phyloP scores from a whole-genome alignment of 306 rosid species.

The Quercus ilex region DNA sequence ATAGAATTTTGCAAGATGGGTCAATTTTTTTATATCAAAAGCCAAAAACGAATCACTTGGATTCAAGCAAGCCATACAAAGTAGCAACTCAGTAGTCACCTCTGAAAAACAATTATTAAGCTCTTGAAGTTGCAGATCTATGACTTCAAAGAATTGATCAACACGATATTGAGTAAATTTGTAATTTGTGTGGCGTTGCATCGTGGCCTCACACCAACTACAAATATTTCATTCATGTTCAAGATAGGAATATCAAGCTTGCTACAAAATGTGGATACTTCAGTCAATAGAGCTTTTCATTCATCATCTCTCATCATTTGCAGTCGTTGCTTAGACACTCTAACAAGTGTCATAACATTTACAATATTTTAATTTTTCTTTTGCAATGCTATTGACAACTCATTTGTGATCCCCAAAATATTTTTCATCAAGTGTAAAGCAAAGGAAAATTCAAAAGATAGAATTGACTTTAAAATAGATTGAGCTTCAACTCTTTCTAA shows the following conservation, averaged over 20 bases:
- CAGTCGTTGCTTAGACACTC: neutral
- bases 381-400: neutral
- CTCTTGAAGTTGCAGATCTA: neutral
- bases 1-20: neutral
- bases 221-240: neutral
- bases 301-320: neutral
- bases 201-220: neutral
- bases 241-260: neutral
- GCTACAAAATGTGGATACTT: neutral
- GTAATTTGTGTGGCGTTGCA: neutral
- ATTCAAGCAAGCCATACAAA: neutral
- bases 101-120: neutral
- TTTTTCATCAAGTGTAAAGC: neutral
- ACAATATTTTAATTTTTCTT: conserved; percentile 8
- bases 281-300: too few relatives aligned
- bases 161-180: too few relatives aligned
- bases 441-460: neutral
- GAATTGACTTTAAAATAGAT: too few relatives aligned
- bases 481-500: neutral
- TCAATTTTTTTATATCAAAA: neutral
- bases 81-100: neutral
- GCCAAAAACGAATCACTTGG: neutral
- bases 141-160: neutral
- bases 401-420: neutral
- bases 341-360: neutral